These are phyloP conservation scores for Orychophragmus violaceus DNA, from an alignment of 345 rosid genomes.

Conservation along the genomic window DNA sequence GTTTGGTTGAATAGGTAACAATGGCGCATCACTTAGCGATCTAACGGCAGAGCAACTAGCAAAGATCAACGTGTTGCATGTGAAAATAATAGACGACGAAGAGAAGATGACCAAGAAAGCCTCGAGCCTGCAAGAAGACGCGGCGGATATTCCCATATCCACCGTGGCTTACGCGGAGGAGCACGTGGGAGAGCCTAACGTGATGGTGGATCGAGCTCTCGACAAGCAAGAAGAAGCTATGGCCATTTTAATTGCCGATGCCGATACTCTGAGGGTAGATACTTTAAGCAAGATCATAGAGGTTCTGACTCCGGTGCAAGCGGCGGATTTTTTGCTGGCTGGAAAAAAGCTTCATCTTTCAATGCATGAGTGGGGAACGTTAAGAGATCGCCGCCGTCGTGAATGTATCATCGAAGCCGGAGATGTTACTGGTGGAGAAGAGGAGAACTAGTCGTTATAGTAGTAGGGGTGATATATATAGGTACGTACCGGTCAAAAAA, in stretches of 20 bases:
- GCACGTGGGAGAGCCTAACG: neutral
- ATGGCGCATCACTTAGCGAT: slow-evolving; percentile 25
- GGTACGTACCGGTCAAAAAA: slow-evolving; percentile 14
- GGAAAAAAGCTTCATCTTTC: slow-evolving; percentile 39
- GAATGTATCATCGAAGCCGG: slow-evolving; percentile 4
- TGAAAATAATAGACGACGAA: slow-evolving; percentile 31
- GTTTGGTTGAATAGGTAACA: slow-evolving; percentile 5
- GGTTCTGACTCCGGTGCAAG: slow-evolving; percentile 32
- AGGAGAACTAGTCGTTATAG: neutral
- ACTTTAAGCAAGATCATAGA: slow-evolving; percentile 29
- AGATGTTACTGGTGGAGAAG: neutral
- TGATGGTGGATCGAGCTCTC: slow-evolving; percentile 30
- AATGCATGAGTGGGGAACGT: slow-evolving; percentile 39
- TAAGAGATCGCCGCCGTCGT: slow-evolving; percentile 34
- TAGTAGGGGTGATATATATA: neutral
- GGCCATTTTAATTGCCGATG: slow-evolving; percentile 29
- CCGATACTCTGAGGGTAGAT: slow-evolving; percentile 34
- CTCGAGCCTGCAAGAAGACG: slow-evolving; percentile 44
- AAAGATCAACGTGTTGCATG: slow-evolving; percentile 32
- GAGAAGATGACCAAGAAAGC: slow-evolving; percentile 32
- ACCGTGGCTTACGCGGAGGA: slow-evolving; percentile 13
- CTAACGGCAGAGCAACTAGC: slow-evolving; percentile 30
- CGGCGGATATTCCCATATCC: slow-evolving; percentile 41
- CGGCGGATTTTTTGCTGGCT: slow-evolving; percentile 33
- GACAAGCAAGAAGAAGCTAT: slow-evolving; percentile 28